Evolutionary conservation across 352 stramenopile genomes (phyloP).

Genomic region (Pythium sp.): DNA sequence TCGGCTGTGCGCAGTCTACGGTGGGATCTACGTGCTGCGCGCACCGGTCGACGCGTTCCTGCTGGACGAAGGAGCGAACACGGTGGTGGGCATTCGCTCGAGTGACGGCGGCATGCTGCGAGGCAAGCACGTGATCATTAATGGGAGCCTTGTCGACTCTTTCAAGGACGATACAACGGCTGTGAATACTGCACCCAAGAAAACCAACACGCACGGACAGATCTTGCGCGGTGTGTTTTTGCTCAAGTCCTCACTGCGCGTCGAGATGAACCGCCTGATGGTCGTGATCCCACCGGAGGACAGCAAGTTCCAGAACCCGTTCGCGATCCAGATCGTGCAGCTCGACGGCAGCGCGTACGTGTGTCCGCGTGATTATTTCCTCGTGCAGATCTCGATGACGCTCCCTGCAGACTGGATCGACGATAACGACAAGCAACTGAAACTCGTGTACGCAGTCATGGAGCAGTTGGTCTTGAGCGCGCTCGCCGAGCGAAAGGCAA

Average conservation of each 20-base stretch:
- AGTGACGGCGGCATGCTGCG: slow-evolving; percentile 39
- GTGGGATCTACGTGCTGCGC: slow-evolving; percentile 82
- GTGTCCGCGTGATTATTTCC: slow-evolving; percentile 52
- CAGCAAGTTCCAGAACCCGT: slow-evolving; percentile 44
- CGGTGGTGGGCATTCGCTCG: slow-evolving; percentile 39
- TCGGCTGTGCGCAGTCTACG: slow-evolving; percentile 82
- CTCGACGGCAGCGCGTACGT: slow-evolving; percentile 63
- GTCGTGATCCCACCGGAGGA: slow-evolving; percentile 69
- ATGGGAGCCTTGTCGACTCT: slow-evolving; percentile 45
- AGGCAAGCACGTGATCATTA: slow-evolving; percentile 55
- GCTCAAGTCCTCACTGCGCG: slow-evolving; percentile 36
- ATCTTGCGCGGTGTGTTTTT: slow-evolving; percentile 64
- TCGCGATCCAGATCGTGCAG: slow-evolving; percentile 71
- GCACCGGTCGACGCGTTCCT: slow-evolving; percentile 60
- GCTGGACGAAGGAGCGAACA: slow-evolving; percentile 30
- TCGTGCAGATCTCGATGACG: slow-evolving; percentile 67
- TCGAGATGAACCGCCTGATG: slow-evolving; percentile 48
- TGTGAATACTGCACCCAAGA: background rate
- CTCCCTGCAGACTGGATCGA: slow-evolving; percentile 40
- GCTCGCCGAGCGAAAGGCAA: slow-evolving; percentile 11
- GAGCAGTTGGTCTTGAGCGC: slow-evolving; percentile 28
- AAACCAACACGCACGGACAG: slow-evolving; percentile 24
- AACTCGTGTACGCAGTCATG: slow-evolving; percentile 41
- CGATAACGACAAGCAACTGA: slow-evolving; percentile 30
- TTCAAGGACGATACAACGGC: slow-evolving; percentile 9